Evolutionary conservation across 805 yeast genomes (phyloP), one percentile per base, ranked within the genome.

Genomic region (Cyberlindnera japonica): DNA sequence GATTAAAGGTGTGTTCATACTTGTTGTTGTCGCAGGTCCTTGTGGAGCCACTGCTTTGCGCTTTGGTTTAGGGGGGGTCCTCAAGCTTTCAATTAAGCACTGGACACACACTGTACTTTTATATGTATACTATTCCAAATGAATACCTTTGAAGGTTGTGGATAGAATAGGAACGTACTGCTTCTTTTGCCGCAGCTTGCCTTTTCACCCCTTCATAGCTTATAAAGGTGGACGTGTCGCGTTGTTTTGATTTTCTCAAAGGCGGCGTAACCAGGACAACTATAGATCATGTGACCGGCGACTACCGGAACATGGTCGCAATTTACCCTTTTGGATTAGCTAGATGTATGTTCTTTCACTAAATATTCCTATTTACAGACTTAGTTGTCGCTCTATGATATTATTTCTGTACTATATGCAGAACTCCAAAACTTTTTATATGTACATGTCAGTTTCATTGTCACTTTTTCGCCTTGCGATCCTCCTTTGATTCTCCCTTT

Each of bases 81-180:
- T n/a, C n/a, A n/a, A n/a, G n/a, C n/a, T n/a, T n/a, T n/a, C n/a
- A n/a, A n/a, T n/a, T n/a, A n/a, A n/a, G n/a, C n/a, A n/a, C n/a
- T n/a, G n/a, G n/a, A n/a, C n/a, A n/a, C 41, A 38, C 41, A 16
- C 26, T 40, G 43, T 40, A 40, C 15, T 40, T 40, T 32, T 40
- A 40, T 40, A 40, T 40, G 43, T 40, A 40, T 35, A 40, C 38
- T 40, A 40, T 31, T 27, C 12, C 30, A 27, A 27, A 27, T 27
- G 12, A 17, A 27, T 27, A n/a, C 18, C 18, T 27, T 14, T 6
- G 12, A 15, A 27, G 18, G 18, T 27, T 27, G 30, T n/a, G 11
- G 11, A 6, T 8, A 7, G 18, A 8, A 15, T 22, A 22, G 24
- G 11, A 11, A 27, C 18, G 11, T 9, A 8, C 6, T 15, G 30